Percentiles rank a stretch among this genome's conserved stretches.
phyloP scores from a whole-genome alignment of 176 grass and related monocot genomes.

The Typha latifolia region DNA sequence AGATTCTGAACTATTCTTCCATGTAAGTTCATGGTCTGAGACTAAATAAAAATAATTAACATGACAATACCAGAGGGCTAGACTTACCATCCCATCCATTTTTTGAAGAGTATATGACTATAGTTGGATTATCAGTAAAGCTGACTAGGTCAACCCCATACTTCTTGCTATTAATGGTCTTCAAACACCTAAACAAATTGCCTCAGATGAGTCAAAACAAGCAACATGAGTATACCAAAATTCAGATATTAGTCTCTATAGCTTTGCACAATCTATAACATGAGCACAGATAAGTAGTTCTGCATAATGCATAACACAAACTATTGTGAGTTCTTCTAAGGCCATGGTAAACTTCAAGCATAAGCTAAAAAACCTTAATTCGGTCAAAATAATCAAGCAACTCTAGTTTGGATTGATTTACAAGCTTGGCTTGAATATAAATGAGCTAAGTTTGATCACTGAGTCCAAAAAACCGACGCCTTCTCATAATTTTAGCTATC shows the following conservation, averaged over 20 bases:
- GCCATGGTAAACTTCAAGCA: too few relatives aligned
- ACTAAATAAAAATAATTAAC: constrained; percentile 12
- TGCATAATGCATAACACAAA: too few relatives aligned
- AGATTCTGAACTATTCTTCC: constrained; percentile 53
- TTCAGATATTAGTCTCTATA: neutral
- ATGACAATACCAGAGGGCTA: constrained; percentile 9
- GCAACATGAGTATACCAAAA: neutral
- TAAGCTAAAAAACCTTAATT: too few relatives aligned
- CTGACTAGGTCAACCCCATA: constrained; percentile 91
- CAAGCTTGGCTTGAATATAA: too few relatives aligned
- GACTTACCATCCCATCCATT: constrained; percentile 99
- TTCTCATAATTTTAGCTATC: too few relatives aligned
- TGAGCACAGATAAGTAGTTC: too few relatives aligned
- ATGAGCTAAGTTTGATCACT: too few relatives aligned
- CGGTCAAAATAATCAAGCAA: too few relatives aligned
- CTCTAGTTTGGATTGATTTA: too few relatives aligned
- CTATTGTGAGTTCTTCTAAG: too few relatives aligned
- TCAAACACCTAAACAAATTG: constrained; percentile 58
- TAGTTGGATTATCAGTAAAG: constrained; percentile 80
- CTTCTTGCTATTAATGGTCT: constrained; percentile 99
- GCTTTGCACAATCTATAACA: too few relatives aligned
- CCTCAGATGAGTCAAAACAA: neutral
- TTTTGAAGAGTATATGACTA: constrained; percentile 94
- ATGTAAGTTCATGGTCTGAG: constrained; percentile 18
- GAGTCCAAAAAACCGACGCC: too few relatives aligned